Base-by-base conservation (phyloP, 2,329 filamentous ascomycete species). In the Trichoderma citrinoviride region DNA sequence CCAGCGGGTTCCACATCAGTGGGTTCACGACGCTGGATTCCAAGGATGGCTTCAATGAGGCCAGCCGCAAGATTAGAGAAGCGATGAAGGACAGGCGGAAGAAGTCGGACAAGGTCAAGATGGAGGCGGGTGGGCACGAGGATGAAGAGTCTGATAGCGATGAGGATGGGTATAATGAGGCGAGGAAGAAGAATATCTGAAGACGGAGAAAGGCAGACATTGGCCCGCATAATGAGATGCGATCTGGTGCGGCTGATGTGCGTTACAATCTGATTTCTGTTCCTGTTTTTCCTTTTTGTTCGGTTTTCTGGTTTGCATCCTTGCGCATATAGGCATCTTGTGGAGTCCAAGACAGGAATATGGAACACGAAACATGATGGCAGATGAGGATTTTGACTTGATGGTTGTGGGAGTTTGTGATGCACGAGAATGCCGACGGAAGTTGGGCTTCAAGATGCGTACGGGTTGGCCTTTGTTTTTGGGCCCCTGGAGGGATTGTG, bases 21-120 rank as follows among this genome's bases (percentile, higher is more conserved):
- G 85, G 83, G 2, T 91, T 96, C 71, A 96, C 85, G 25, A 79
- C 80, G 7, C 77, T 89, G 61, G 84, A 92, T 71, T 85, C 85
- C 2, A 85, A 87, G 54, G 90, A 87, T 55, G 87, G 90, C 2
- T 86, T 97, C 67, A 90, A 94, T 63, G 90, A 96, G 77, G 92
- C 96, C 2, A 93, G 87, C 73, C 86, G 87, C 76, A 92, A 90
- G 80, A 93, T 98, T 70, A 85, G 91, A 61, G 90, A 88, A 70
- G 92, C 92, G 5, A 96, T 98, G 91, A 84, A 88, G 73, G 74
- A 84, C 67, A 76, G 83, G 68, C 82, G 90, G 69, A 77, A 80
- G 69, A 84, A 81, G 80, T 86, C 82, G 68, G 74, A 78, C 65
- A 74, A 76, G 75, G 70, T 79, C 71, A 72, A 70, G 65, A 72